phyloP scores from a whole-genome alignment of 2,329 filamentous ascomycete species.

The Venturia asperata region DNA sequence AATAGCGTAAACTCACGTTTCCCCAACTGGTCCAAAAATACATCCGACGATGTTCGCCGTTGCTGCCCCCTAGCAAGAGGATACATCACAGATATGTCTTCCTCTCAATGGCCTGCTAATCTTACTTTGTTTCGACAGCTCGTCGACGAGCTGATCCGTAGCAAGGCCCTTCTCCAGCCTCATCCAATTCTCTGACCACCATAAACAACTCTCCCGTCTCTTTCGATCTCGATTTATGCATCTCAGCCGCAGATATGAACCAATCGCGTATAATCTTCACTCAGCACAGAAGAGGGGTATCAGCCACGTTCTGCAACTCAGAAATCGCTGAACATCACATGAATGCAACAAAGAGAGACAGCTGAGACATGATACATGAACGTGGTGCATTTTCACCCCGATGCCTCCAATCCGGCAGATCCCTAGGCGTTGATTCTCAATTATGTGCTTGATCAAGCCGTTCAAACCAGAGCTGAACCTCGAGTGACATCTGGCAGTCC shows the following conservation, averaged over 20 bases:
- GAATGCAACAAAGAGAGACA: background rate
- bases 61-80: too few species aligned
- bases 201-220: too few species aligned
- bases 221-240: background rate
- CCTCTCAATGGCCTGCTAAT: too few species aligned
- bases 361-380: background rate
- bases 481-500: too few species aligned
- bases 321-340: background rate
- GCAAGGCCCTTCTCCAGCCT: too few species aligned
- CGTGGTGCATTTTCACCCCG: background rate
- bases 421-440: background rate
- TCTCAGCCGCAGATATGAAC: background rate
- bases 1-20: too few species aligned
- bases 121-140: too few species aligned
- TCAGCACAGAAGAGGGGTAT: background rate
- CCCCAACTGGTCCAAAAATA: too few species aligned
- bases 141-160: too few species aligned
- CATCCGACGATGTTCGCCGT: too few species aligned
- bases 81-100: too few species aligned
- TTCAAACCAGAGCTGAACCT: background rate
- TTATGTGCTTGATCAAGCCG: background rate
- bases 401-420: background rate
- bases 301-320: background rate
- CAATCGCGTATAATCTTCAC: background rate
- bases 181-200: too few species aligned